phyloP scores from a whole-genome alignment of 768 basidiomycete genomes.

The Russula dissimulans region DNA sequence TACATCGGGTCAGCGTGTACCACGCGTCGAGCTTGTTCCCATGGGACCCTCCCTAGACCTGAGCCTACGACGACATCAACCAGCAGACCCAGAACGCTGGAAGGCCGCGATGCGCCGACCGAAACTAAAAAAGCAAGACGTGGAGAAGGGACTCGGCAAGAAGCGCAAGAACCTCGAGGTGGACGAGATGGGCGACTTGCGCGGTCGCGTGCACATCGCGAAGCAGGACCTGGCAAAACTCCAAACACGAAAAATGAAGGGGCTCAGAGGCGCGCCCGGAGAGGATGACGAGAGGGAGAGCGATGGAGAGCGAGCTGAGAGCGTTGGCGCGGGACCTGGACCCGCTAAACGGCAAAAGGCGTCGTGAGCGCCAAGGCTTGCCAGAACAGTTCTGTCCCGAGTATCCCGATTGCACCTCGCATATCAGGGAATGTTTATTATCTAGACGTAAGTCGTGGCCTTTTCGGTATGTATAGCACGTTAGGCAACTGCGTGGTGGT shows the following conservation, averaged over 20 bases:
- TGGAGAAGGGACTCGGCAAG: constrained; percentile 84
- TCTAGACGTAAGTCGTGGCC: no score
- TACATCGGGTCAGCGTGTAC: constrained; percentile 68
- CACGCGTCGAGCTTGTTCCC: constrained; percentile 70
- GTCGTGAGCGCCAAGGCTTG: not conserved
- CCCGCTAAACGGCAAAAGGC: constrained; percentile 19
- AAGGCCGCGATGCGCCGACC: constrained; percentile 76
- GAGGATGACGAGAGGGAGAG: constrained; percentile 12
- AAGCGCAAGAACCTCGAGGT: constrained; percentile 92
- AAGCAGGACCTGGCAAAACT: constrained; percentile 82
- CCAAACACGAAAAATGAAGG: constrained; percentile 97
- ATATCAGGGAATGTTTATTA: not conserved
- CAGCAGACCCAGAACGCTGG: constrained; percentile 68
- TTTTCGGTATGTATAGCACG: not conserved
- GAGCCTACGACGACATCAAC: constrained; percentile 59
- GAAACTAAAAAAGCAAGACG: constrained; percentile 80
- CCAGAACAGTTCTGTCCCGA: not conserved
- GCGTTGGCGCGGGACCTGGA: constrained; percentile 14
- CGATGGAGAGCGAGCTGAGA: constrained; percentile 23
- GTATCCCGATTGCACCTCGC: not conserved
- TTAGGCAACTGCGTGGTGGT: not conserved
- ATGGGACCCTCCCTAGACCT: constrained; percentile 93
- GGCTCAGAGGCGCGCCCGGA: constrained; percentile 45
- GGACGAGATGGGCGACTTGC: constrained; percentile 95
- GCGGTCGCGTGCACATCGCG: constrained; percentile 81